These are phyloP conservation scores for Teratosphaeriaceae sp. DNA, from an alignment of 2,329 filamentous ascomycete genomes.

Conservation along the genomic window DNA sequence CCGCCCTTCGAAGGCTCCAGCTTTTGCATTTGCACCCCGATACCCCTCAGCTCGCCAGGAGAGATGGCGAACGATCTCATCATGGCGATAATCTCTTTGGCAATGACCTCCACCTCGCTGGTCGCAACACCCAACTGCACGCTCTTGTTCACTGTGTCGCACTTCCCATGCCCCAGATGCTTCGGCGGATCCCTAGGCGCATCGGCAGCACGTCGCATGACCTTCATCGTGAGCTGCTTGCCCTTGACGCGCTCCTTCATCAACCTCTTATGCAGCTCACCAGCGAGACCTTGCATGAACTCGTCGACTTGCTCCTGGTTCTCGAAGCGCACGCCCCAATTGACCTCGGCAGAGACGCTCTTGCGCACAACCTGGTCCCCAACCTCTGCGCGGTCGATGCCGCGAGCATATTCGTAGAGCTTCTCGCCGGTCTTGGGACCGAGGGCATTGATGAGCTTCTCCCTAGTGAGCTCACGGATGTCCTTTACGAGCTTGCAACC, in stretches of 20 bases:
- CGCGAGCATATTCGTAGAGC: slow-evolving; percentile 82
- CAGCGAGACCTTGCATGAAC: slow-evolving; percentile 78
- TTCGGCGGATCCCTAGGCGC: slow-evolving; percentile 89
- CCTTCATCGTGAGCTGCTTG: slow-evolving; percentile 83
- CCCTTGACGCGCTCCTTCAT: slow-evolving; percentile 81
- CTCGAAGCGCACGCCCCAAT: slow-evolving; percentile 95
- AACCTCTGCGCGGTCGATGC: slow-evolving; percentile 79
- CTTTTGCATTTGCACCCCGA: slow-evolving; percentile 91
- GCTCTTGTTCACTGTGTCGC: slow-evolving; percentile 90
- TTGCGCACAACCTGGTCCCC: slow-evolving; percentile 81
- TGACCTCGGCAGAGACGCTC: slow-evolving; percentile 94
- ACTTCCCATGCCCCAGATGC: slow-evolving; percentile 90
- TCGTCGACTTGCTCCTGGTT: slow-evolving; percentile 89
- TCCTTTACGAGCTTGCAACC: slow-evolving; percentile 79
- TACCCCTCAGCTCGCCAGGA: slow-evolving; percentile 84
- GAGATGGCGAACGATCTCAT: slow-evolving; percentile 75
- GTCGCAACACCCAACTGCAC: slow-evolving; percentile 76
- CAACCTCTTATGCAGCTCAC: slow-evolving; percentile 74
- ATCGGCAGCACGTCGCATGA: slow-evolving; percentile 81
- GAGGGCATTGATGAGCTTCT: slow-evolving; percentile 64
- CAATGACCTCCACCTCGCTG: slow-evolving; percentile 62
- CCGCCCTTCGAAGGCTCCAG: slow-evolving; percentile 68
- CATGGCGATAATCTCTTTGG: slow-evolving; percentile 78
- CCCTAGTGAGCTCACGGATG: slow-evolving; percentile 67
- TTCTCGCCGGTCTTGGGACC: slow-evolving; percentile 92